Evolutionary conservation across 176 grass and related monocot species (phyloP).

Genomic region (sorghum (Sorghum bicolor)): Sorghum_bicolor_NCBIv3 NC_012877.2:60844001-60844500

Average conservation of each 20-base stretch:
- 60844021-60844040: conserved; percentile 56
- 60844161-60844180: not conserved
- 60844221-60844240: conserved; percentile 98
- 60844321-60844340: not conserved
- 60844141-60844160: not conserved
- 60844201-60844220: conserved; percentile 95
- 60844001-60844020: conserved; percentile 1
- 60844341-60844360: not conserved
- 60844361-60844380: not conserved
- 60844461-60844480: conserved; percentile 88
- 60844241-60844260: conserved; percentile 96
- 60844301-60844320: not conserved
- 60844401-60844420: not conserved
- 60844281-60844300: conserved; percentile 61
- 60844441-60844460: conserved; percentile 99
- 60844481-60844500: conserved; percentile 87
- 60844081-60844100: conserved; percentile 96
- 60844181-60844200: not conserved
- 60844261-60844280: conserved; percentile 92
- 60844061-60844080: conserved; percentile 97
- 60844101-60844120: conserved; percentile 95
- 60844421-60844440: not conserved
- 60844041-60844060: conserved; percentile 86
- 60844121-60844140: conserved; percentile 18
- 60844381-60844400: conserved; percentile 1